Evolutionary conservation across 345 rosid genomes (phyloP), one percentile per base, ranked within the genome.

Genomic region (Ailanthus altissimus): DNA sequence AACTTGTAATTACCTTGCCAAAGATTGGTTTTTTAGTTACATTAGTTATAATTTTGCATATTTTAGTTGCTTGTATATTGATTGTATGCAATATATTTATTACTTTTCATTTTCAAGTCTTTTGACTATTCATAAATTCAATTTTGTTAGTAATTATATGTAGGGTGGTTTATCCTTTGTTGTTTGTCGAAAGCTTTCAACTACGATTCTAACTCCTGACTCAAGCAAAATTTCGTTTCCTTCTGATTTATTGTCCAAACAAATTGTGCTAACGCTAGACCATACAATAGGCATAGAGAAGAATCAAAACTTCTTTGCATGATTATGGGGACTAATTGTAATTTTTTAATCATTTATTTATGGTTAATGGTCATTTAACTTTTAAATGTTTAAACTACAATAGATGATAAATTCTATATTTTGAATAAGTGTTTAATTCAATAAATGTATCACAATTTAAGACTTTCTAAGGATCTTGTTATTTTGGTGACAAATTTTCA

Each of bases 171-270:
- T 75, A 38, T 67, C 84, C 77, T 86, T 81, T 59, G 51, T 86
- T 70, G 79, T 83, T 25, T 54, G 43, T 54, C 83, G 89, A 72
- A 90, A 80, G 82, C 78, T 92, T 72, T 87, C 92, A 0, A 85
- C 94, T 36, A 77, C 84, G 38, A 58, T 89, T 38, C 62, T 90
- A 81, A 93, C 92, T 69, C 90, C 91, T 65, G 86, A 87, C 80
- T 86, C 92, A 6, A 83, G 83, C 59, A 83, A 79, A 74, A 86
- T 77, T 79, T 64, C 78, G 12, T 87, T 93, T 78, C 97, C 97
- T 36, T 83, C 87, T 64, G 89, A 90, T 78, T 84, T 96, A 46
- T 81, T 96, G 81, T 82, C 83, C 18, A 68, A 86, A 77, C 85
- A 82, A 85, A 59, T n/a, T n/a, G n/a, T n/a, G n/a, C n/a, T 85